Conservation (phyloP, 495 filamentous ascomycete species). For the Parathielavia hyrcaniae region DNA sequence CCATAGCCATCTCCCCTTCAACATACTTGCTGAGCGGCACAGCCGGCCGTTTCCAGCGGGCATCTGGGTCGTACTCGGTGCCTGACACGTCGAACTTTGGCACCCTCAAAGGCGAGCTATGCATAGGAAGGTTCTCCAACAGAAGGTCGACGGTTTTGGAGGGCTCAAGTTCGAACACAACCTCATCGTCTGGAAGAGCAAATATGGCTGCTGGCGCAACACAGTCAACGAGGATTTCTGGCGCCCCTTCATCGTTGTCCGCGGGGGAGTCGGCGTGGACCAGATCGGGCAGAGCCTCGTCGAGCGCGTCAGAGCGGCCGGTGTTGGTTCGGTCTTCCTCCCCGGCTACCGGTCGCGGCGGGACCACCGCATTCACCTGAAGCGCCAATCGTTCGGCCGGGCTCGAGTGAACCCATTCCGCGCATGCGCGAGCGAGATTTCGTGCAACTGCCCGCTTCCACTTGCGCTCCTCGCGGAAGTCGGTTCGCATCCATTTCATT, state of each 20-base stretch:
- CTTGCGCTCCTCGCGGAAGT: slow-evolving; percentile 89
- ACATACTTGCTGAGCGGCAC: slow-evolving; percentile 84
- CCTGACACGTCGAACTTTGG: slow-evolving; percentile 50
- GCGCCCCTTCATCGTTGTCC: slow-evolving; percentile 43
- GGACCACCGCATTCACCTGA: slow-evolving; percentile 55
- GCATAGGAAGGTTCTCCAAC: slow-evolving; percentile 78
- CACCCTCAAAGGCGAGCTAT: slow-evolving; percentile 56
- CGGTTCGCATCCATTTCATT: slow-evolving; percentile 95
- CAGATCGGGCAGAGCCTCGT: slow-evolving; percentile 59
- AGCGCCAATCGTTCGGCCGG: slow-evolving; percentile 56
- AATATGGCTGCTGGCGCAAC: slow-evolving; percentile 72
- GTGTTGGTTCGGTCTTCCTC: slow-evolving; percentile 27
- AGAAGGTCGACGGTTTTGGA: slow-evolving; percentile 73
- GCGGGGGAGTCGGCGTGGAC: slow-evolving; percentile 49
- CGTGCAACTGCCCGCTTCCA: slow-evolving; percentile 82
- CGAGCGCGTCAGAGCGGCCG: slow-evolving; percentile 23
- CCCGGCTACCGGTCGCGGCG: slow-evolving; percentile 20
- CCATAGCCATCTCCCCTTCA: slow-evolving; percentile 68
- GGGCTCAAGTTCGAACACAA: slow-evolving; percentile 68
- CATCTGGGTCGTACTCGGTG: slow-evolving; percentile 57
- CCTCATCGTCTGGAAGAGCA: slow-evolving; percentile 70
- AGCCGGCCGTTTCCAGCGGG: slow-evolving; percentile 66
- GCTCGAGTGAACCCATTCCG: slow-evolving; percentile 64
- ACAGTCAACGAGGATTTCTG: slow-evolving; percentile 39
- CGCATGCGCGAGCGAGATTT: slow-evolving; percentile 71